phyloP scores from a whole-genome alignment of 2,329 filamentous ascomycete species.

The Curvularia verruculosa region DNA sequence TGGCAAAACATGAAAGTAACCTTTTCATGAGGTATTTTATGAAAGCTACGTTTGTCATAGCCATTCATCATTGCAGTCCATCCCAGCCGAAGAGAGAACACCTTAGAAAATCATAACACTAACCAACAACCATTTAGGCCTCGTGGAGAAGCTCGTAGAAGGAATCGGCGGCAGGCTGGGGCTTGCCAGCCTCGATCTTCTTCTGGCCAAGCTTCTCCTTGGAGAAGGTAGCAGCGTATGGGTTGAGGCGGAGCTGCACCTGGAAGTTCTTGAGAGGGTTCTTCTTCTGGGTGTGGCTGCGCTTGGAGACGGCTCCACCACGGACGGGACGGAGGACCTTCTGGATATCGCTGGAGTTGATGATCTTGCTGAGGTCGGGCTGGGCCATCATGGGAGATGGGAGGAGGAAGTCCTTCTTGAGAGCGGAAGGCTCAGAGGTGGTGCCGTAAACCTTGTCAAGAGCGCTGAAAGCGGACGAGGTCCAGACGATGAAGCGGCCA shows the following conservation, averaged over 20 bases:
- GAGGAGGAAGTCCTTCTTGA: constrained; percentile 99
- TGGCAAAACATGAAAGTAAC: constrained; percentile 23
- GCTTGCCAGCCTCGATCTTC: constrained; percentile 68
- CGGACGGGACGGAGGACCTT: constrained; percentile 90
- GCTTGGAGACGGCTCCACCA: constrained; percentile 89
- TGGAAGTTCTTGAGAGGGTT: constrained; percentile 99
- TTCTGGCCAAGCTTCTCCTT: constrained; percentile 82
- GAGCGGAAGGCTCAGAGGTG: constrained; percentile 83
- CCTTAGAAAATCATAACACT: constrained; percentile 33
- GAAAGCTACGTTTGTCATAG: constrained; percentile 39
- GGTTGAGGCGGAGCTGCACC: constrained; percentile 97
- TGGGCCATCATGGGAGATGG: constrained; percentile 91
- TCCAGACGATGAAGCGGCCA: constrained; percentile 99
- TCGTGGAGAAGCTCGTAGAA: constrained; percentile 59
- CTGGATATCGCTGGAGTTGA: constrained; percentile 99
- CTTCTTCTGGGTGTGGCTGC: constrained; percentile 96
- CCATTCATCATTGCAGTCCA: constrained; percentile 31
- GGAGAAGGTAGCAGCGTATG: constrained; percentile 89
- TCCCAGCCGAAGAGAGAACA: constrained; percentile 35
- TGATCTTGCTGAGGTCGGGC: constrained; percentile 94
- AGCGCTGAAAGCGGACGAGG: constrained; percentile 93
- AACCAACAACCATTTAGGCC: constrained; percentile 50
- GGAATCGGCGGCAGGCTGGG: constrained; percentile 58
- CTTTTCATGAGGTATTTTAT: constrained; percentile 34
- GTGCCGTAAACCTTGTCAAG: constrained; percentile 97